Percentiles rank a stretch among this genome's conserved stretches.
Conservation (phyloP, 495 filamentous ascomycete genomes). For the Podospora sp. region DNA sequence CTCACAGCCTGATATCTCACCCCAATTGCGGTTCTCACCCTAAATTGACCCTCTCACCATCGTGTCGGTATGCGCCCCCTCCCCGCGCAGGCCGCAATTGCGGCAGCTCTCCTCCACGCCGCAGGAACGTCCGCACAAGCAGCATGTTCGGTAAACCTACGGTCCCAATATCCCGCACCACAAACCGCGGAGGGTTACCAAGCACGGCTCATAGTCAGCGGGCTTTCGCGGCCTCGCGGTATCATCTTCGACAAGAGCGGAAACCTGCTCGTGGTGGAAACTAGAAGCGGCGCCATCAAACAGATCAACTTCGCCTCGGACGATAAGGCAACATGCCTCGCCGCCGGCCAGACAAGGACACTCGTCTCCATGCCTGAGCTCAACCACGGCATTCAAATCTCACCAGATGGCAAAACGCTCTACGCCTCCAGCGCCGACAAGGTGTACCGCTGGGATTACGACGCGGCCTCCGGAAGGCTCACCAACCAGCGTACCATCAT, state of each 20-base stretch:
- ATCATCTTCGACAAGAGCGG: conserved; percentile 63
- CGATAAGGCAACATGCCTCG: conserved; percentile 49
- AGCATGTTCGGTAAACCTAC: conserved; percentile 6
- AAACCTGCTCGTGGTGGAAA: conserved; percentile 63
- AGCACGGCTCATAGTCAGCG: conserved; percentile 56
- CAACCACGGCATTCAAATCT: conserved; percentile 67
- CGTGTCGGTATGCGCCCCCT: background rate
- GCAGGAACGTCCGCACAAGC: background rate
- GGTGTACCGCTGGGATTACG: conserved; percentile 66
- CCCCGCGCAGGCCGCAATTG: conserved; percentile 2
- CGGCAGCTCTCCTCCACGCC: conserved; percentile 9
- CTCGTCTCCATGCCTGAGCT: conserved; percentile 35
- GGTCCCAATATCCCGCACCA: conserved; percentile 40
- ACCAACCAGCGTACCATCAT: conserved; percentile 52
- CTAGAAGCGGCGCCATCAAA: conserved; percentile 52
- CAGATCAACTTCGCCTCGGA: conserved; percentile 53
- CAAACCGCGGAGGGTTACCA: conserved; percentile 60
- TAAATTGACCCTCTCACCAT: background rate
- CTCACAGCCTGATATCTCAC: too few relatives aligned
- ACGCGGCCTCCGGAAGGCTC: conserved; percentile 47
- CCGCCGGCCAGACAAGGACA: conserved; percentile 33
- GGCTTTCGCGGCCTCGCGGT: conserved; percentile 57
- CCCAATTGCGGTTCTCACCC: too few relatives aligned
- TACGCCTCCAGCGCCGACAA: conserved; percentile 62
- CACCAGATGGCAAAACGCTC: conserved; percentile 60